Base-by-base conservation (phyloP, 2,329 filamentous ascomycete species). In the Diplodia scrobiculata region DNA sequence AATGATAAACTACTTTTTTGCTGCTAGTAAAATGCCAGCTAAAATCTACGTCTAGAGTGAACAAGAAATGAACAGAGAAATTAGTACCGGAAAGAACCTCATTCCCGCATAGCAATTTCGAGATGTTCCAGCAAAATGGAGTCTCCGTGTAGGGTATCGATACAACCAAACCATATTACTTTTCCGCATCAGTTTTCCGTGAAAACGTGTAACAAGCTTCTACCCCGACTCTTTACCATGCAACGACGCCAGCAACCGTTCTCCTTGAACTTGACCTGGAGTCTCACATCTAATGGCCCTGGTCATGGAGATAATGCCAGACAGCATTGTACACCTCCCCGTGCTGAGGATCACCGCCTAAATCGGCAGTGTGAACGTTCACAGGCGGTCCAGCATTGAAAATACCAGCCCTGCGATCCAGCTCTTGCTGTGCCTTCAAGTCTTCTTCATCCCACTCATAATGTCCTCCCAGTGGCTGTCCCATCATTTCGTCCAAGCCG, bases 401-500 rank as follows among this genome's bases (percentile, higher is more conserved):
- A 5, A 66, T 66, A 10, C 64, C 64, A 19, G 45, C 64, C 3
- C 64, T 47, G 13, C 64, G 64, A 25, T 66, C 64, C 27, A 66
- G 32, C 54, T 66, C 64, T 38, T 51, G 48, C 64, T 66, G 53
- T 7, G 64, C 64, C 5, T 41, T 10, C 45, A 25, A 41, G 21
- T 66, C 64, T 34, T 38, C 64, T 36, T 60, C 64, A 32, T 66
- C 64, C 32, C 53, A 48, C 47, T 45, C 53, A 1, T 59, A 47
- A 25, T 52, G 32, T 3, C 3, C 45, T 11, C 32, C 53, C 17
- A 38, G 32, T 14, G 19, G 10, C 4, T 41, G 19, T 13, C 62
- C 70, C n/a, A 65, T 59, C 17, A 67, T 55, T 21, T 68, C 68
- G 32, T 65, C 67, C 60, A 63, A 27, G 27, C 79, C 79, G 36